Conservation (phyloP, 495 filamentous ascomycete genomes). For the Aspergillus homomorphus region DNA sequence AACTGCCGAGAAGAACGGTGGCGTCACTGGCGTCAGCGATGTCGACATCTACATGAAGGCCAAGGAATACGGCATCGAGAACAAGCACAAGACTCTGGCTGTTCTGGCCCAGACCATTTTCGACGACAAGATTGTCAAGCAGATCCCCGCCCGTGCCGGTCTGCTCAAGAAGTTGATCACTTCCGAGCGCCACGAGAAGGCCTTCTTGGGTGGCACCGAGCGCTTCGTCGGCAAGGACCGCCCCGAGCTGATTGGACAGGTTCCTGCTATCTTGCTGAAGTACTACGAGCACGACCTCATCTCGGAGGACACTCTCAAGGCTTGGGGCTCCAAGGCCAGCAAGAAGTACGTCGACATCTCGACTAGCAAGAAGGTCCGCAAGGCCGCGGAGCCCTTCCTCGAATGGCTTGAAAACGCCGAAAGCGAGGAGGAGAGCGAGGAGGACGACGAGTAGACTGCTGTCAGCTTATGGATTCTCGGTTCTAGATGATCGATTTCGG, state of each 20-base stretch:
- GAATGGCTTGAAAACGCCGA: slow-evolving; percentile 91
- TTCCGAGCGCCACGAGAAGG: slow-evolving; percentile 91
- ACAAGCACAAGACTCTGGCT: slow-evolving; percentile 88
- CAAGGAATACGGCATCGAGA: slow-evolving; percentile 87
- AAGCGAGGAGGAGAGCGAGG: slow-evolving; percentile 75
- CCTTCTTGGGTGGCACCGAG: slow-evolving; percentile 94
- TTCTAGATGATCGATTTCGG: slow-evolving; percentile 4
- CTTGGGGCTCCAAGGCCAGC: slow-evolving; percentile 91
- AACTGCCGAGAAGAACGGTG: slow-evolving; percentile 66
- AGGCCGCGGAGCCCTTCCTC: slow-evolving; percentile 89
- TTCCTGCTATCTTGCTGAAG: slow-evolving; percentile 79
- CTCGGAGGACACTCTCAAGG: slow-evolving; percentile 80
- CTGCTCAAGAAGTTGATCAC: slow-evolving; percentile 92
- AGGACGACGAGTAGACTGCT: slow-evolving; percentile 47
- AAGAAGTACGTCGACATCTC: slow-evolving; percentile 93
- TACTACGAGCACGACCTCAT: slow-evolving; percentile 88
- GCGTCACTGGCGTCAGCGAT: slow-evolving; percentile 72
- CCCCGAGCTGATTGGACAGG: slow-evolving; percentile 70
- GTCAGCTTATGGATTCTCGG: neutral
- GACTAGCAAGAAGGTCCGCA: slow-evolving; percentile 93
- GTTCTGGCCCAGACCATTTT: slow-evolving; percentile 94
- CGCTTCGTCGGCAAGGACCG: slow-evolving; percentile 84
- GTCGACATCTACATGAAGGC: slow-evolving; percentile 94
- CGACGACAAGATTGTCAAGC: slow-evolving; percentile 80
- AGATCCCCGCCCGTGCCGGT: slow-evolving; percentile 74